Base-by-base conservation (phyloP, 345 rosid species). In the Excoecaria cochinchinensis region DNA sequence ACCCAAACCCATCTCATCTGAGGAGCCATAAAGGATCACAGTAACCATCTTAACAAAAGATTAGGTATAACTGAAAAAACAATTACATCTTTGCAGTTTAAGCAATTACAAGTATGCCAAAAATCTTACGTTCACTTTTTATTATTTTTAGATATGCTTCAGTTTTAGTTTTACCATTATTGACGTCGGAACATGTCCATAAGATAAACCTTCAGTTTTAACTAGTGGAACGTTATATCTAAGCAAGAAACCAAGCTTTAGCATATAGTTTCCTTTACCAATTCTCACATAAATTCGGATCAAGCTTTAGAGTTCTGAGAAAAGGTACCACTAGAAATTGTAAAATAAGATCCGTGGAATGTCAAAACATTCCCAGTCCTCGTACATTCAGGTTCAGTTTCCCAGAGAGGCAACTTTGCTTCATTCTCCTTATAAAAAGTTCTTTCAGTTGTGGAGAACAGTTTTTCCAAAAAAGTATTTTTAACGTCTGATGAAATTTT, bases 1-100 rank as follows among this genome's bases (percentile, higher is more conserved):
- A 21, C 99, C 98, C 86, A 95, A 82, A 57, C 99, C 99, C 99
- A 95, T 95, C 87, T 95, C 99, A 88, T 95, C 99, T 92, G 92
- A 71, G 42, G 52, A 76, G 77, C 69, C 81, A 64, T 51, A 76
- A 22, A 77, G 75, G 75, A 80, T 68, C 82, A 82, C 13, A 71
- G 52, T 76, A 55, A 76, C 14, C 52, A 12, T 7, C n/a, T 42
- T 14, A 65, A 50, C 36, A 42, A 31, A 25, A 50, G 21, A 76
- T 21, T 46, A 59, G 8, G 59, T 19, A 25, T 47, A 76, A 61
- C 21, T 47, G 31, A 25, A 70, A 46, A 63, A 14, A 22, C 12
- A 70, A 17, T 47, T 47, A 31, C 2, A n/a, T n/a, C n/a, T n/a
- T n/a, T n/a, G n/a, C n/a, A n/a, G 31, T 31, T 31, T 1, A 31